phyloP scores from a whole-genome alignment of 1,284 basidiomycete genomes.

The Termitomyces sp. region DNA sequence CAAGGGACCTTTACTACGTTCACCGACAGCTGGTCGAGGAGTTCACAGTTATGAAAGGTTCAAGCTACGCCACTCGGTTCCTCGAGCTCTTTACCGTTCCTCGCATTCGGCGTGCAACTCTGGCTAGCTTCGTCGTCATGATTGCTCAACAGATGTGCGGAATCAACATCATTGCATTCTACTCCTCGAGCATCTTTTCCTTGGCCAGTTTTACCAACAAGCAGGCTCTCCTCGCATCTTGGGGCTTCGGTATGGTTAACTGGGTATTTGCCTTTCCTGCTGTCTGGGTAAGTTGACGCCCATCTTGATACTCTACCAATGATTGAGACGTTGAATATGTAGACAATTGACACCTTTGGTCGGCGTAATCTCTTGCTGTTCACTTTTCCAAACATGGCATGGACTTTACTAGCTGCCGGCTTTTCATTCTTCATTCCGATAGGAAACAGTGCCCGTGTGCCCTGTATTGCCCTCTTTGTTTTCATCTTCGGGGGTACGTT shows the following conservation, averaged over 20 bases:
- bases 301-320: neutral
- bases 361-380: slow-evolving; percentile 52
- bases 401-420: slow-evolving; percentile 55
- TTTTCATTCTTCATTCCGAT: slow-evolving; percentile 48
- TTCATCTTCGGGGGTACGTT: slow-evolving; percentile 46
- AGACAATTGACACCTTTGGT: slow-evolving; percentile 54
- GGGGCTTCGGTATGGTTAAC: slow-evolving; percentile 71
- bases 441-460: slow-evolving; percentile 33
- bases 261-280: slow-evolving; percentile 64
- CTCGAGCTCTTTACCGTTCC: slow-evolving; percentile 63
- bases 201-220: slow-evolving; percentile 45
- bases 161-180: slow-evolving; percentile 58
- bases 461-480: slow-evolving; percentile 50
- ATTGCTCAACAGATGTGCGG: slow-evolving; percentile 59
- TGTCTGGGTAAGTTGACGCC: slow-evolving; percentile 36
- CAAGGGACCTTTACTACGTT: slow-evolving; percentile 53
- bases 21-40: slow-evolving; percentile 57
- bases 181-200: slow-evolving; percentile 64
- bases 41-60: slow-evolving; percentile 40
- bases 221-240: slow-evolving; percentile 57
- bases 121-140: slow-evolving; percentile 66
- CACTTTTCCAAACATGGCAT: slow-evolving; percentile 58
- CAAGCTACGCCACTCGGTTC: slow-evolving; percentile 44
- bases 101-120: slow-evolving; percentile 64
- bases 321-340: neutral